These are phyloP conservation scores for Fagopyrum esculentum DNA, from an alignment of 148 eudicot genomes.

Conservation along the genomic window DNA sequence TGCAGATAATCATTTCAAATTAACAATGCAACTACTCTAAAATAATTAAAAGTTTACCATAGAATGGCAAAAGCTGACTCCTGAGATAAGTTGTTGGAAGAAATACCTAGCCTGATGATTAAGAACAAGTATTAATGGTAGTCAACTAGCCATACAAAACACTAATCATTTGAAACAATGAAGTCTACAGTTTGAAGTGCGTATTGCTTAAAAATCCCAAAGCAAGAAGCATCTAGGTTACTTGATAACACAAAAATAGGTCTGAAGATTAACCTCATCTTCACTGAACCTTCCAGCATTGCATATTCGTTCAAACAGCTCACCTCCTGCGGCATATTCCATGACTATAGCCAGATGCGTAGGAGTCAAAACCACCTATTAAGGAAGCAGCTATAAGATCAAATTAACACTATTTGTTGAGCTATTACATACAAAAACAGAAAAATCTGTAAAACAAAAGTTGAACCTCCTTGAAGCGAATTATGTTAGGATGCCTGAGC, in stretches of 20 bases:
- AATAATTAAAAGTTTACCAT: slow-evolving; percentile 39
- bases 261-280: slow-evolving; percentile 59
- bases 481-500: slow-evolving; percentile 59
- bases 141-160: background rate
- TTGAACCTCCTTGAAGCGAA: slow-evolving; percentile 59
- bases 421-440: background rate
- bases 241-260: background rate
- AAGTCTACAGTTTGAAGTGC: background rate
- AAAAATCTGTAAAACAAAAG: background rate
- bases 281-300: slow-evolving; percentile 59
- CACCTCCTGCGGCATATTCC: slow-evolving; percentile 96
- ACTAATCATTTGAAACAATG: background rate
- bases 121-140: slow-evolving; percentile 4
- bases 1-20: background rate
- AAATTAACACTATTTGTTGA: background rate
- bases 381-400: background rate
- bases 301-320: slow-evolving; percentile 66
- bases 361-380: slow-evolving; percentile 66
- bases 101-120: slow-evolving; percentile 67
- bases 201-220: background rate
- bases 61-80: slow-evolving; percentile 75
- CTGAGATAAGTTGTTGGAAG: slow-evolving; percentile 85
- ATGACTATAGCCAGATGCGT: slow-evolving; percentile 86
- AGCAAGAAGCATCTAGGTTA: background rate
- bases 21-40: background rate